phyloP scores from a whole-genome alignment of 1,284 basidiomycete species.

The Malassezia caprae region DNA sequence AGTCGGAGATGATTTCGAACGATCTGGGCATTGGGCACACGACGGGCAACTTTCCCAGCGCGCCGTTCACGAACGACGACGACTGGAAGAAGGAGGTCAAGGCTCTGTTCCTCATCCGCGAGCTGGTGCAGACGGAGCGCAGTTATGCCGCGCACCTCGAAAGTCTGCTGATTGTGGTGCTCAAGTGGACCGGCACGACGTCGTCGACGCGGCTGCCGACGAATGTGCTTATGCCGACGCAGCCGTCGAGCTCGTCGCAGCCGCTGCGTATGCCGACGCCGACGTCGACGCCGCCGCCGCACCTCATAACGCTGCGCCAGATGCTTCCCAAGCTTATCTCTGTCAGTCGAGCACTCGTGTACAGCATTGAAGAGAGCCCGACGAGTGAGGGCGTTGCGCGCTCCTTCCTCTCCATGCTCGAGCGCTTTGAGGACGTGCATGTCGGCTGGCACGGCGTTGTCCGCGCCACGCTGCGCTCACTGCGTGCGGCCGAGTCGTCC shows the following conservation, averaged over 20 bases:
- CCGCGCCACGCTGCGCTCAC: slow-evolving; percentile 20
- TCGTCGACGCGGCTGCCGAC: slow-evolving; percentile 14
- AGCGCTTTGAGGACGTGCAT: slow-evolving; percentile 38
- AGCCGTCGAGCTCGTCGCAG: slow-evolving; percentile 2
- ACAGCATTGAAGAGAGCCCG: slow-evolving; percentile 38
- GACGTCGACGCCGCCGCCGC: slow-evolving; percentile 19
- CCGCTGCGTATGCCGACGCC: background rate
- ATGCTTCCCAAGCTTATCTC: slow-evolving; percentile 40
- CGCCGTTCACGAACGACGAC: slow-evolving; percentile 36
- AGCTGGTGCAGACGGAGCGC: slow-evolving; percentile 43
- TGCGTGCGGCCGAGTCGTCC: slow-evolving; percentile 26
- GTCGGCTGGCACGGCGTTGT: slow-evolving; percentile 31
- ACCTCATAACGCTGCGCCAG: slow-evolving; percentile 29
- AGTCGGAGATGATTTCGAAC: slow-evolving; percentile 21
- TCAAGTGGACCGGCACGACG: slow-evolving; percentile 20
- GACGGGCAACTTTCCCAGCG: slow-evolving; percentile 30
- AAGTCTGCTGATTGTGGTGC: slow-evolving; percentile 29
- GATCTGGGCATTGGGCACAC: slow-evolving; percentile 33
- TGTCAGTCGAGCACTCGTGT: slow-evolving; percentile 36
- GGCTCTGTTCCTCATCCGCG: slow-evolving; percentile 42
- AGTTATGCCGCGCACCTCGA: slow-evolving; percentile 40
- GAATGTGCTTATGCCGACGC: slow-evolving; percentile 18
- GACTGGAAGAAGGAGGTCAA: slow-evolving; percentile 46
- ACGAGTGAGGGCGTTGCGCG: slow-evolving; percentile 39
- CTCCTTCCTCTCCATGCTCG: slow-evolving; percentile 27